Percentiles rank a stretch among this genome's conserved stretches.
These are phyloP conservation scores for Cladobotryum mycophilum DNA, from an alignment of 2,329 filamentous ascomycete genomes.

Conservation along the genomic window DNA sequence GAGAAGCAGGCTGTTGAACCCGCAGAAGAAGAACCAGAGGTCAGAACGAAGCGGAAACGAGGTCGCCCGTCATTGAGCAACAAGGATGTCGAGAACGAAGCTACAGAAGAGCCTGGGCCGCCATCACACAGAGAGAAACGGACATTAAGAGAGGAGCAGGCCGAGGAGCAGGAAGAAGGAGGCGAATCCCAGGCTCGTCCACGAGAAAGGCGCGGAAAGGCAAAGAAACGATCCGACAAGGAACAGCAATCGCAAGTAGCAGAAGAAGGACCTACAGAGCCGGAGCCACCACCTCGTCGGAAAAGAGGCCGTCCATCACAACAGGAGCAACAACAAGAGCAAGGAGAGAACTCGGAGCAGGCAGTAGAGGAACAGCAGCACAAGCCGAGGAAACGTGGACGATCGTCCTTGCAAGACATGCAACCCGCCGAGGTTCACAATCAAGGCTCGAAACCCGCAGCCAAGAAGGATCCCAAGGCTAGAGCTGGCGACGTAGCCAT, in stretches of 20 bases:
- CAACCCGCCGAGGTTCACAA: conserved; percentile 7
- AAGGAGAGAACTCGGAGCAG: conserved; percentile 1
- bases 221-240: conserved; percentile 17
- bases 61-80: conserved; percentile 25
- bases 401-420: conserved; percentile 14
- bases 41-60: conserved; percentile 30
- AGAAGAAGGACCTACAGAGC: conserved; percentile 12
- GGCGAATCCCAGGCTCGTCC: conserved; percentile 1
- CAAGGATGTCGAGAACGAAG: conserved; percentile 8
- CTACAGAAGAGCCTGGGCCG: not conserved
- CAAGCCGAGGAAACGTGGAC: conserved; percentile 17
- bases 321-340: conserved; percentile 8
- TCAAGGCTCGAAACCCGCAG: not conserved
- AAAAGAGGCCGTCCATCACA: conserved; percentile 17
- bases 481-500: too few species aligned
- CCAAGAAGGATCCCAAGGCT: not conserved
- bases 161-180: conserved; percentile 1
- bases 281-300: conserved; percentile 7
- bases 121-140: not conserved
- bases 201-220: conserved; percentile 3
- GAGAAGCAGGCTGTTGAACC: conserved; percentile 2
- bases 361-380: not conserved
- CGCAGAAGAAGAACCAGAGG: conserved; percentile 13
- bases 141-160: conserved; percentile 9
- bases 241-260: conserved; percentile 12